Percentiles rank a stretch among this genome's conserved stretches.
phyloP scores from a whole-genome alignment of 2,329 filamentous ascomycete genomes.

The Camptophora hylomeconis region DNA sequence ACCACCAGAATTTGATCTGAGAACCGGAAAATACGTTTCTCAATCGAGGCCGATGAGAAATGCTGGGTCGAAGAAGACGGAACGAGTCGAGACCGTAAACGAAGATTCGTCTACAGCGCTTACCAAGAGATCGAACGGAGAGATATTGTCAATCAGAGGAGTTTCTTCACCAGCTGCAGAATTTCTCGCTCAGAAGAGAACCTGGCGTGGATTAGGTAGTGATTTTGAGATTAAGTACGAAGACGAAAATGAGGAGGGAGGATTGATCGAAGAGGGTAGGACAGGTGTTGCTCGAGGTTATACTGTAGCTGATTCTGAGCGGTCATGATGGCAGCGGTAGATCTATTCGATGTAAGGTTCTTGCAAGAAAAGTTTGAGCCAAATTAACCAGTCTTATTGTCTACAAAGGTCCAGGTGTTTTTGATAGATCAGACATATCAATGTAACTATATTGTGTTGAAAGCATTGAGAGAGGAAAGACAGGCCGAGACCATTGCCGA shows the following conservation, averaged over 20 bases:
- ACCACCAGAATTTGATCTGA: constrained; percentile 80
- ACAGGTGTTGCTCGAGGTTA: constrained; percentile 85
- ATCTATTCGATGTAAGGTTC: background rate
- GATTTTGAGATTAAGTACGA: constrained; percentile 59
- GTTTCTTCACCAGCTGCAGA: constrained; percentile 85
- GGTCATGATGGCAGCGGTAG: constrained; percentile 5
- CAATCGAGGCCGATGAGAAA: constrained; percentile 43
- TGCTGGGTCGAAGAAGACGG: constrained; percentile 16
- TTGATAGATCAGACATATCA: too few species aligned
- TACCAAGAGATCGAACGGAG: constrained; percentile 47
- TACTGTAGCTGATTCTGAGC: constrained; percentile 43
- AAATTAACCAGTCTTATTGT: too few species aligned
- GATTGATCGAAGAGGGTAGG: constrained; percentile 69
- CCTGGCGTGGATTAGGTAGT: constrained; percentile 83
- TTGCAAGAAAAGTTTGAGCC: too few species aligned
- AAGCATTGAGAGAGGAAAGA: too few species aligned
- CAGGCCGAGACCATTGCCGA: too few species aligned
- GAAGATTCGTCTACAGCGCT: constrained; percentile 38
- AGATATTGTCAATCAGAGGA: constrained; percentile 70
- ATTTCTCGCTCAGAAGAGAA: constrained; percentile 66
- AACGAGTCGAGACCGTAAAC: constrained; percentile 12
- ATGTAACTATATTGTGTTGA: too few species aligned
- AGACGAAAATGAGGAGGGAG: constrained; percentile 36
- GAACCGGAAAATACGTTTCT: constrained; percentile 72
- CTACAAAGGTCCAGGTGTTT: too few species aligned